Conservation (phyloP, 106 monocot genomes). For the Amphibolis antarctica region DNA sequence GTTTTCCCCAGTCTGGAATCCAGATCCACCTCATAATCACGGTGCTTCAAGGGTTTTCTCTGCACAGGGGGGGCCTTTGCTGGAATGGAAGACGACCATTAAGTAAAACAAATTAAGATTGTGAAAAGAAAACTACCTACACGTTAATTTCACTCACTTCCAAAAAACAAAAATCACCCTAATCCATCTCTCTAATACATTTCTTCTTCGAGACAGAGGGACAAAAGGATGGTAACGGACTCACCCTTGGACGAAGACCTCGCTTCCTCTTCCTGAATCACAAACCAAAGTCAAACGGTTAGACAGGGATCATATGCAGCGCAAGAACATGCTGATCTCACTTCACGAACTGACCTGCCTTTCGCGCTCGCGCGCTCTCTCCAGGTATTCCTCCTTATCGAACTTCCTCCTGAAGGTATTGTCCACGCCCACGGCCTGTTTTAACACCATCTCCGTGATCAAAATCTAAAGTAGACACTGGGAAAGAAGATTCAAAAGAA, state of each 20-base stretch:
- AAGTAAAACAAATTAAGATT: neutral
- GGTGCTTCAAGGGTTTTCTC: slow-evolving; percentile 84
- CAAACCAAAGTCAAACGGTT: neutral
- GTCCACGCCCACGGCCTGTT: slow-evolving; percentile 73
- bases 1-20: slow-evolving; percentile 93
- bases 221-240: neutral
- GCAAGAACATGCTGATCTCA: neutral
- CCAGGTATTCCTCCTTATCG: slow-evolving; percentile 63
- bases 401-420: slow-evolving; percentile 86
- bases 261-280: slow-evolving; percentile 48
- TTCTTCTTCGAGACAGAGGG: neutral
- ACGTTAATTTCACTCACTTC: no score
- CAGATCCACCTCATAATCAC: slow-evolving; percentile 95
- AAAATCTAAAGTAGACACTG: no score
- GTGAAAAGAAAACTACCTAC: no score
- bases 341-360: slow-evolving; percentile 21
- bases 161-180: no score
- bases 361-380: slow-evolving; percentile 67
- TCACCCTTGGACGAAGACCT: slow-evolving; percentile 45
- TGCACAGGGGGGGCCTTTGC: slow-evolving; percentile 71
- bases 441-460: no score
- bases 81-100: slow-evolving; percentile 8
- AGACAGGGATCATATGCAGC: neutral
- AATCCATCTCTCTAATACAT: neutral
- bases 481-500: no score